phyloP scores from a whole-genome alignment of 2,329 filamentous ascomycete genomes.

The Mycogone perniciosa region DNA sequence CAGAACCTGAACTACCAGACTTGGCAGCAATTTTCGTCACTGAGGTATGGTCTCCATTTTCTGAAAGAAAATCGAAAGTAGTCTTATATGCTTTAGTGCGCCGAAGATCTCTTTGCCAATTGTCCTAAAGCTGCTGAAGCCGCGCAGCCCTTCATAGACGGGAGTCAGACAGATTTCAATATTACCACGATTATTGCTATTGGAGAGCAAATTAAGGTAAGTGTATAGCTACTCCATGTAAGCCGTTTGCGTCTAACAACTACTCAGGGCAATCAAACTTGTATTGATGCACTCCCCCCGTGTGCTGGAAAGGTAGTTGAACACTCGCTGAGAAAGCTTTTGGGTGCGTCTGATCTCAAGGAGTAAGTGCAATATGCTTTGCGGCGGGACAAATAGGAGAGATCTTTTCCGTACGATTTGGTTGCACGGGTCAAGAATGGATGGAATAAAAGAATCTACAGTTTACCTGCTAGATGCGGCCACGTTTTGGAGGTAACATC shows the following conservation, averaged over 20 bases:
- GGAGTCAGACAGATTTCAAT: not conserved
- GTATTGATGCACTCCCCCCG: not conserved
- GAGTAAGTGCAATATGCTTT: too few species aligned
- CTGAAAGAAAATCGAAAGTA: not conserved
- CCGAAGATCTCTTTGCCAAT: not conserved
- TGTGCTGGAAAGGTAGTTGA: not conserved
- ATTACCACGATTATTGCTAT: not conserved
- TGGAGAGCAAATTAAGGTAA: not conserved
- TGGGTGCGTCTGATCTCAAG: not conserved
- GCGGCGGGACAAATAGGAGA: too few species aligned
- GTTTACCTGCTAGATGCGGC: too few species aligned
- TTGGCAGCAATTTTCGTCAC: not conserved
- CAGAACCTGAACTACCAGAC: not conserved
- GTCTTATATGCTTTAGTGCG: not conserved
- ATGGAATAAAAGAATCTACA: too few species aligned
- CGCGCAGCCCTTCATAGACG: not conserved
- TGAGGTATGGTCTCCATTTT: not conserved
- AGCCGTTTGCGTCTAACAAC: not conserved
- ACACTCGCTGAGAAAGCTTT: not conserved
- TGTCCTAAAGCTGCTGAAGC: not conserved
- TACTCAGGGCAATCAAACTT: not conserved
- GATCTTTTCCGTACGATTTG: conserved; percentile 21
- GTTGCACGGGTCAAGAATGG: too few species aligned
- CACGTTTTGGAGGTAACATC: too few species aligned
- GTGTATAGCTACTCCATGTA: not conserved